Evolutionary conservation across 352 stramenopile species (phyloP).

Genomic region (Globisporangium parvum): DNA sequence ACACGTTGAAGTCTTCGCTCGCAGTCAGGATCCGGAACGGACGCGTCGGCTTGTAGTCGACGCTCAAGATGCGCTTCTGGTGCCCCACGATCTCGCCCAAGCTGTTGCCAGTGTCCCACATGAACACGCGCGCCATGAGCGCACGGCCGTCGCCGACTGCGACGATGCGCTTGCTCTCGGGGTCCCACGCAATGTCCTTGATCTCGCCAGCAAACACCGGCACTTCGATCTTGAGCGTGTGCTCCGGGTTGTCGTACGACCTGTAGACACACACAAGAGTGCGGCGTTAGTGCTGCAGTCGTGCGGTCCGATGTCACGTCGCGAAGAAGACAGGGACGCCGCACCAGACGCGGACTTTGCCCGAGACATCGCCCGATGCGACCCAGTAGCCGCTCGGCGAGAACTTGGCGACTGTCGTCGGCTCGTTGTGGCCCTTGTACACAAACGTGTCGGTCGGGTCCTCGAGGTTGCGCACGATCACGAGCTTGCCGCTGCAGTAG

Average conservation of each 20-base stretch:
- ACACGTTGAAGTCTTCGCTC: conserved; percentile 93
- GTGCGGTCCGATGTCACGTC: too few relatives aligned
- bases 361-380: conserved; percentile 83
- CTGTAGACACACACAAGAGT: conserved; percentile 7
- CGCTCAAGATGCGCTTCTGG: conserved; percentile 89
- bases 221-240: conserved; percentile 94
- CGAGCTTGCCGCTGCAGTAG: conserved; percentile 90
- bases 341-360: conserved; percentile 93
- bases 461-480: conserved; percentile 86
- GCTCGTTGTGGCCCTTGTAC: conserved; percentile 93
- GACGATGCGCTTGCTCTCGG: conserved; percentile 93
- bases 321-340: too few relatives aligned
- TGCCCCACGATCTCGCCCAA: conserved; percentile 93
- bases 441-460: conserved; percentile 88
- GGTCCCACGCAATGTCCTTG: conserved; percentile 94
- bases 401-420: conserved; percentile 91
- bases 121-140: conserved; percentile 86
- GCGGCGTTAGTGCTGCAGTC: too few relatives aligned
- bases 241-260: conserved; percentile 95
- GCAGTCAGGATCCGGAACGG: conserved; percentile 95
- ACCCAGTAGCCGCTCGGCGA: conserved; percentile 94
- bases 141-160: conserved; percentile 82
- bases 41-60: conserved; percentile 90
- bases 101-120: conserved; percentile 96
- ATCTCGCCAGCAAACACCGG: conserved; percentile 87